These are phyloP conservation scores for Rubus idaeus DNA, from an alignment of 306 rosid genomes.

Conservation along the genomic window DNA sequence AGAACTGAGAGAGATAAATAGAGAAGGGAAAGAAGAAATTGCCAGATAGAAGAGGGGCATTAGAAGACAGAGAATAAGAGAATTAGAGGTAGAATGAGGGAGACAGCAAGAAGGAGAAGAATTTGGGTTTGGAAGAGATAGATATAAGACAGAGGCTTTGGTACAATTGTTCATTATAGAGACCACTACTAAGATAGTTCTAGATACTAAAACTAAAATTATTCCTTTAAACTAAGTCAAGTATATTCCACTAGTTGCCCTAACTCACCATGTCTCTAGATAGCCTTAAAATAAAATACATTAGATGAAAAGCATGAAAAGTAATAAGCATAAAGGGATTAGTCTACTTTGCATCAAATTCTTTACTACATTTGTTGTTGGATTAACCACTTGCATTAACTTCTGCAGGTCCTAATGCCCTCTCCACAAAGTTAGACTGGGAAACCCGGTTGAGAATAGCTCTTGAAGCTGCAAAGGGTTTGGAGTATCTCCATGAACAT, in stretches of 20 bases:
- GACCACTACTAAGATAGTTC: not conserved
- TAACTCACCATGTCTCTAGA: not conserved
- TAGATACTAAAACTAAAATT: too few species aligned
- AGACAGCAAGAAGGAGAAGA: not conserved
- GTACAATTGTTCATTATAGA: not conserved
- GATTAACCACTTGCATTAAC: conserved; percentile 10
- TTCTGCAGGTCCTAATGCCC: conserved; percentile 50
- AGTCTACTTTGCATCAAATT: not conserved
- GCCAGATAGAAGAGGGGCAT: not conserved
- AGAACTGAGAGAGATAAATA: not conserved
- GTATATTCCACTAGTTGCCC: not conserved
- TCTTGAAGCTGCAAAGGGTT: conserved; percentile 91
- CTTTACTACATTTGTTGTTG: not conserved
- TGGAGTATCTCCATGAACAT: conserved; percentile 94
- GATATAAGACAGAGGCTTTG: not conserved
- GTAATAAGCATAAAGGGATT: not conserved
- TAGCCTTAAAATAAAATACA: not conserved
- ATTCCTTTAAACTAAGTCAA: too few species aligned
- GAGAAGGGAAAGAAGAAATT: not conserved
- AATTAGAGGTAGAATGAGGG: not conserved
- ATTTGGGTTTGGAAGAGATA: not conserved
- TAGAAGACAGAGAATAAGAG: not conserved
- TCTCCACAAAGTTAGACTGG: conserved; percentile 67
- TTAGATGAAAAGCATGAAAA: not conserved
- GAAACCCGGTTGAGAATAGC: conserved; percentile 85